These are phyloP conservation scores for Pseudocercospora cruenta DNA, from an alignment of 2,329 filamentous ascomycete species.

Conservation along the genomic window DNA sequence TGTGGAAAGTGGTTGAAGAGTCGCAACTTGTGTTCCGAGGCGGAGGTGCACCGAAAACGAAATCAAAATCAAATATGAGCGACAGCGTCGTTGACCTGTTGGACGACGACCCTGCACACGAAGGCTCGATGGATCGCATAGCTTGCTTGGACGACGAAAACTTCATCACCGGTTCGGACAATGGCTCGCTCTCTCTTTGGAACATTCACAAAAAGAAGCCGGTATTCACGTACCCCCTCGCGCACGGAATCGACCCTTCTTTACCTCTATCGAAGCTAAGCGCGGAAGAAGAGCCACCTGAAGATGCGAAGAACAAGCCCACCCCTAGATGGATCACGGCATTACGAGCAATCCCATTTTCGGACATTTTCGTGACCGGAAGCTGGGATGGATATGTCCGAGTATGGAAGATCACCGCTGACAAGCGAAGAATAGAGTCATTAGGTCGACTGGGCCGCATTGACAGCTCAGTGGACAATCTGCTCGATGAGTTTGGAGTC, in stretches of 20 bases:
- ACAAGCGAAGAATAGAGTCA: slow-evolving; percentile 76
- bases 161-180: slow-evolving; percentile 93
- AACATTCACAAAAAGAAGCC: slow-evolving; percentile 93
- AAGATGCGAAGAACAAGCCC: slow-evolving; percentile 51
- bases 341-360: slow-evolving; percentile 81
- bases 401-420: slow-evolving; percentile 81
- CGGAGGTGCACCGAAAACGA: slow-evolving; percentile 56
- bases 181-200: slow-evolving; percentile 85
- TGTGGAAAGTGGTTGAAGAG: slow-evolving; percentile 97
- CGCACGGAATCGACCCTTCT: slow-evolving; percentile 81
- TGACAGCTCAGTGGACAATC: slow-evolving; percentile 25
- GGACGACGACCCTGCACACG: slow-evolving; percentile 56
- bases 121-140: slow-evolving; percentile 90
- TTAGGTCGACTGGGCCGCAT: slow-evolving; percentile 61
- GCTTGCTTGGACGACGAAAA: slow-evolving; percentile 85
- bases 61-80: slow-evolving; percentile 53
- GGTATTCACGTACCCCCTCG: slow-evolving; percentile 74
- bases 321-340: slow-evolving; percentile 87
- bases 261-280: slow-evolving; percentile 70
- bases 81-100: slow-evolving; percentile 40
- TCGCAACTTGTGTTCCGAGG: slow-evolving; percentile 93
- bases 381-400: slow-evolving; percentile 92
- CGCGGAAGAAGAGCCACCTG: slow-evolving; percentile 68
- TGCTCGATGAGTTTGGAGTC: slow-evolving; percentile 25
- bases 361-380: slow-evolving; percentile 84